A percentile compares a stretch with the other conserved stretches of the same genome.
phyloP scores from a whole-genome alignment of 139 green algal species.

The Auxenochlorella pyrenoidosa region DNA sequence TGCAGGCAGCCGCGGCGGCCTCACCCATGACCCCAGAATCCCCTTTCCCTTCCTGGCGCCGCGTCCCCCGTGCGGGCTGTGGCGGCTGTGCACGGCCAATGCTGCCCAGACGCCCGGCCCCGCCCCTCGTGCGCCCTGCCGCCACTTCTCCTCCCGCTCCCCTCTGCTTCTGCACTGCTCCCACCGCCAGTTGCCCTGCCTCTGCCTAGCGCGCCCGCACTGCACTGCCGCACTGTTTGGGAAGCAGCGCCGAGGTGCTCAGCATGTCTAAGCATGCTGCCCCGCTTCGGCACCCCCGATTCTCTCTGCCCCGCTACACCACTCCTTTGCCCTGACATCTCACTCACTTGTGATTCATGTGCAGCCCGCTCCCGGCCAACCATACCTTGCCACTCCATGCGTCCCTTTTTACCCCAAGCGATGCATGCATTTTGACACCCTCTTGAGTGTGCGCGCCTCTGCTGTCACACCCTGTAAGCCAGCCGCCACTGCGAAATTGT shows the following conservation, averaged over 20 bases:
- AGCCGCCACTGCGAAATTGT: too few species aligned
- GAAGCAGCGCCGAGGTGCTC: neutral
- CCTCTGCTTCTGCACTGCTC: neutral
- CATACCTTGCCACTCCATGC: neutral
- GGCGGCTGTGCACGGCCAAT: neutral
- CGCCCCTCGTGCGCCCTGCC: neutral
- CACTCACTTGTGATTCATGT: neutral
- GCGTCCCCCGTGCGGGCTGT: too few species aligned
- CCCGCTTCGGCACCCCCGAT: neutral
- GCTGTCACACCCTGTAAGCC: too few species aligned
- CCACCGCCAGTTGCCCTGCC: neutral
- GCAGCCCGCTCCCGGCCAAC: neutral
- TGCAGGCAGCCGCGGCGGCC: neutral
- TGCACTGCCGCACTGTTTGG: slow-evolving; percentile 9
- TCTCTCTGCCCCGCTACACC: neutral
- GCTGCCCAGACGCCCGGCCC: neutral
- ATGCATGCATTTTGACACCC: neutral
- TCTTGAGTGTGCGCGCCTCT: neutral
- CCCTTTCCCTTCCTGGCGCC: neutral
- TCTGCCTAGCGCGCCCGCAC: neutral
- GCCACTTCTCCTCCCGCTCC: neutral
- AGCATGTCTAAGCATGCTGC: neutral
- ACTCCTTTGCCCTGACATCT: neutral
- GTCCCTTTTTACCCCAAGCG: neutral
- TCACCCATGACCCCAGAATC: neutral